Evolutionary conservation across 345 rosid genomes (phyloP).

Genomic region (Stellera chamaejasme): DNA sequence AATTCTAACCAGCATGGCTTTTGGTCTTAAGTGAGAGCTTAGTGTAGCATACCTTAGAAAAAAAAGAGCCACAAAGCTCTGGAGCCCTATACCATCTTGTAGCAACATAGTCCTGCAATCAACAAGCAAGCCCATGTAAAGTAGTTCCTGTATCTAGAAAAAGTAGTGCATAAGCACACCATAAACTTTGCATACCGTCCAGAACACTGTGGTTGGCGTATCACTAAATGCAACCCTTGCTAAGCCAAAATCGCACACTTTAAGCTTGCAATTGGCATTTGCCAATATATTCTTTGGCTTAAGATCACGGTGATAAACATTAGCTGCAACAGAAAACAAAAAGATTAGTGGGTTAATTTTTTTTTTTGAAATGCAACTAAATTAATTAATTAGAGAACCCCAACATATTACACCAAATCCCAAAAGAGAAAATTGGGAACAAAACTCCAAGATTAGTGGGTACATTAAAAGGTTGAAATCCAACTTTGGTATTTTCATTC

Average conservation of each 20-base stretch:
- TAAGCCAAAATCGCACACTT: slow-evolving; percentile 92
- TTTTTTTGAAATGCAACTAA: too few relatives aligned
- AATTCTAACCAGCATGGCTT: slow-evolving; percentile 7
- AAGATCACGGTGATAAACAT: slow-evolving; percentile 96
- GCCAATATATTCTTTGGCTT: slow-evolving; percentile 97
- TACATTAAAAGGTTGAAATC: too few relatives aligned
- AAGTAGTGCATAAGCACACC: not conserved
- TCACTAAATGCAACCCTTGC: slow-evolving; percentile 93
- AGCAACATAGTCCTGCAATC: slow-evolving; percentile 83
- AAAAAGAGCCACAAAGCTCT: slow-evolving; percentile 96
- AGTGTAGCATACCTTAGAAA: slow-evolving; percentile 60
- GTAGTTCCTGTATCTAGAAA: slow-evolving; percentile 8
- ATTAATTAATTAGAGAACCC: too few relatives aligned
- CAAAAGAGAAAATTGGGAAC: too few relatives aligned
- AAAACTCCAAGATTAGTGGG: too few relatives aligned
- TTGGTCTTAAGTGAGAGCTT: not conserved
- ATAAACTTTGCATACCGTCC: slow-evolving; percentile 59
- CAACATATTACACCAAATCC: too few relatives aligned
- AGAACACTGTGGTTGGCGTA: slow-evolving; percentile 80
- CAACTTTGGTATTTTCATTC: too few relatives aligned
- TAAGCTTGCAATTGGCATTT: slow-evolving; percentile 94
- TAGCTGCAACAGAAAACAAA: slow-evolving; percentile 42
- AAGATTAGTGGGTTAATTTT: slow-evolving; percentile 9
- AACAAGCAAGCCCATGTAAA: slow-evolving; percentile 10
- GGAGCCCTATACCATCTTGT: slow-evolving; percentile 99